Evolutionary conservation across 2,329 filamentous ascomycete species (phyloP).

Genomic region (Cytospora mali): DNA sequence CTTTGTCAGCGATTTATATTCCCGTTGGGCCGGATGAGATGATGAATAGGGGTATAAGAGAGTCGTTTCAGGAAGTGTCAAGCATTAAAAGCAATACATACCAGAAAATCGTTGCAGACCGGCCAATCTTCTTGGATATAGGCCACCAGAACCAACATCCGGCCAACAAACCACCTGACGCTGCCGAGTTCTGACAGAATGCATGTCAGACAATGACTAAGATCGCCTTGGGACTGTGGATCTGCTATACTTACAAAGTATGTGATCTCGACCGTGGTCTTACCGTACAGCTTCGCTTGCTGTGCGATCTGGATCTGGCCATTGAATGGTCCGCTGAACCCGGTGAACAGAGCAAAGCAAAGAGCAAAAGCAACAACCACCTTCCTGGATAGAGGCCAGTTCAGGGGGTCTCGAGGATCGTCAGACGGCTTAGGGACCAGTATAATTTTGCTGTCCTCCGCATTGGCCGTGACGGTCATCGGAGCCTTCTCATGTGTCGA

Average conservation of each 20-base stretch:
- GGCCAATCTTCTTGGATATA: conserved; percentile 40
- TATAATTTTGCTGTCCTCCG: conserved; percentile 36
- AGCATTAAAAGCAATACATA: conserved; percentile 9
- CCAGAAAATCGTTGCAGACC: conserved; percentile 44
- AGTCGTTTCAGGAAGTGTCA: too few relatives aligned
- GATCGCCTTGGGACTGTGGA: not conserved
- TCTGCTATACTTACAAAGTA: conserved; percentile 29
- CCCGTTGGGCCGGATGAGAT: too few relatives aligned
- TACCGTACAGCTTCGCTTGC: conserved; percentile 40
- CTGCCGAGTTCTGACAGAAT: conserved; percentile 36
- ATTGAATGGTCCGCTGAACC: conserved; percentile 39
- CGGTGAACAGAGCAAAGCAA: conserved; percentile 41
- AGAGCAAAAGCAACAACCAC: conserved; percentile 37
- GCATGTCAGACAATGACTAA: not conserved
- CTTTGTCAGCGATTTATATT: not conserved
- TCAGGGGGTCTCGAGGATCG: conserved; percentile 39
- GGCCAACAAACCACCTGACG: conserved; percentile 42
- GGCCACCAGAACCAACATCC: conserved; percentile 44
- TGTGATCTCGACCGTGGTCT: conserved; percentile 38
- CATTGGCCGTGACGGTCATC: not conserved
- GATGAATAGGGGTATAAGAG: not conserved
- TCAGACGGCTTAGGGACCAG: conserved; percentile 42
- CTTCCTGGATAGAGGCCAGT: conserved; percentile 40
- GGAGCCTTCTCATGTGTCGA: not conserved
- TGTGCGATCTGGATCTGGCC: conserved; percentile 40